Conservation (phyloP, 257 asterid genomes). For the Nicotiana noctiflora region DNA sequence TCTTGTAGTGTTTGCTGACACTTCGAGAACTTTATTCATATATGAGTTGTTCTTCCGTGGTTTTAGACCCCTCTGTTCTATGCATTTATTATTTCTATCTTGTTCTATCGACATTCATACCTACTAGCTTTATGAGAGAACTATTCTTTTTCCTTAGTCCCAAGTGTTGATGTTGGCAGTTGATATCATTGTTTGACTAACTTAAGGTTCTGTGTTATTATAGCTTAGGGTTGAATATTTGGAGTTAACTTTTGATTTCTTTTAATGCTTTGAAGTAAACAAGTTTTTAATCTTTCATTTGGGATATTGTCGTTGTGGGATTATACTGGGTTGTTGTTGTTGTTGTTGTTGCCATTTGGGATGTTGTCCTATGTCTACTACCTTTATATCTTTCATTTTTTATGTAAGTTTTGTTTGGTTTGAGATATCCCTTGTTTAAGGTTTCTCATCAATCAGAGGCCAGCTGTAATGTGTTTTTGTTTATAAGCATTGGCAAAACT, state of each 20-base stretch:
- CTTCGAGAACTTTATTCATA: not conserved
- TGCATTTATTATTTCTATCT: not conserved
- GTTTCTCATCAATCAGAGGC: not conserved
- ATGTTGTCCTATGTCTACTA: not conserved
- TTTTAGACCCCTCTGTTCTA: not conserved
- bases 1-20: not conserved
- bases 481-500: not conserved
- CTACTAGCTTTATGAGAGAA: not conserved
- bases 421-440: not conserved
- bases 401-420: not conserved
- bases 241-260: not conserved
- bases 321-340: too few species aligned
- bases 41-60: not conserved
- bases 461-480: not conserved
- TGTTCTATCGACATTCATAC: not conserved
- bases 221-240: not conserved
- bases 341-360: too few species aligned
- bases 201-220: not conserved
- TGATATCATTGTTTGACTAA: not conserved
- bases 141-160: not conserved
- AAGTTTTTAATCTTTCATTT: not conserved
- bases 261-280: not conserved
- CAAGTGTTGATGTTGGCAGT: not conserved
- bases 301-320: too few species aligned
- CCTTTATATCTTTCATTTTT: not conserved